Base-by-base conservation (phyloP, 257 asterid genomes). In the Scutellaria barbata region DNA sequence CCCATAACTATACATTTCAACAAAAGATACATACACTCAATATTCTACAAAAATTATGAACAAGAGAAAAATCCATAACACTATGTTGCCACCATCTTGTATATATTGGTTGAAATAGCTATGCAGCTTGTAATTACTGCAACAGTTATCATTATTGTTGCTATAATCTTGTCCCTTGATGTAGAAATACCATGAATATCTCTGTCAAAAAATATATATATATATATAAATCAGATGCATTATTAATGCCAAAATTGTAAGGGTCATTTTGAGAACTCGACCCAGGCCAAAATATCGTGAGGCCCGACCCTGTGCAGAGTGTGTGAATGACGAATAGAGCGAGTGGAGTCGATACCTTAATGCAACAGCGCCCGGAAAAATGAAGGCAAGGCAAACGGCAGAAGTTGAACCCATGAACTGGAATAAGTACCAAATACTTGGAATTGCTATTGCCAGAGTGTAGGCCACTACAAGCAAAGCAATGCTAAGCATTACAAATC, bases 341-440 rank as follows among this genome's bases (percentile, higher is more conserved):
- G 8, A 53, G 59, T 5, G 57, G 47, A 1, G 25, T 2, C 2
- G 18, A n/a, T 75, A 92, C 98, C 99, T 91, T 74, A 91, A 72
- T n/a, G 75, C 96, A 60, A 91, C 75, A 37, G 91, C 86, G 14
- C 95, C 96, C 0, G 99, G 97, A 61, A 94, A 91, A 63, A 89
- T 94, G 82, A 94, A 94, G 53, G 96, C 95, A n/a, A 94, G 90
- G 79, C 77, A 88, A 46, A 88, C 97, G 22, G 94, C 96, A 48
- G 96, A 81, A 37, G 98, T 91, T 0, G 99, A 91, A 20, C 99
- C 98, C 88, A 91, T 72, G 86, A 94, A 94, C 89, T 94, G 99
- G 80, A 91, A 94, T 81, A 94, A 74, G 65, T 84, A 91, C 99
- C 97, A 94, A 66, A 94, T 92, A 18, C 90, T 91, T 1, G 99